Base-by-base conservation (phyloP, 345 rosid species). In the Punica granatum region DNA sequence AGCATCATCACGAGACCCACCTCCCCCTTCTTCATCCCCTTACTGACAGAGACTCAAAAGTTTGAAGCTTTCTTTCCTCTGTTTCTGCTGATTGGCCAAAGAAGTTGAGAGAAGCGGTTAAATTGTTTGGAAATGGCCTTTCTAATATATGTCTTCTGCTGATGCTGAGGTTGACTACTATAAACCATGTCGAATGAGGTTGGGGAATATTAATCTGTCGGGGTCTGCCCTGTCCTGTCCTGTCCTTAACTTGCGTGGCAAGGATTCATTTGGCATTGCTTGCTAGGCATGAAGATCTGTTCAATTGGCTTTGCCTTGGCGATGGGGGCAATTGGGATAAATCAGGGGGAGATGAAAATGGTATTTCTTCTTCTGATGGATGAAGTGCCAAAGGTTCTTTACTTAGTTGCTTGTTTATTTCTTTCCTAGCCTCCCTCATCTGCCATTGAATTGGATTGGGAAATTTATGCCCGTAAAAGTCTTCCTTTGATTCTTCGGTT, bases 381-480 rank as follows among this genome's bases (percentile, higher is more conserved):
- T 37, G 23, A 77, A 88, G 92, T 81, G 84, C 56, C 95, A 12
- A 4, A 68, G 48, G 72, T 62, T 69, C 72, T 62, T 69, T 69
- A 6, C 73, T 70, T 59, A 2, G 56, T 26, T 59, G 30, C 64
- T 58, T 41, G 35, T 16, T 42, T 42, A 49, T 66, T 36, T 0
- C 34, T 39, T 68, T 42, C 71, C 71, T 68, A 37, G 51, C 51
- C 59, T 28, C 58, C 41, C 5, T 37, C 41, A 4, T 37, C 41
- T 37, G n/a, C 41, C 41, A 4, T 37, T 37, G 6, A 4, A 37
- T 11, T 37, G 6, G 11, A 37, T 37, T 11, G 11, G 6, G 11
- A 4, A 37, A 37, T 37, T 37, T 37, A 37, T n/a, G n/a, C 5
- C 11, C 11, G 41, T 11, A 37, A 37, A 37, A 11, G 11, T 37